Percentiles rank a stretch among this genome's conserved stretches.
phyloP scores from a whole-genome alignment of 495 filamentous ascomycete genomes.

The Penicillium argentinense region DNA sequence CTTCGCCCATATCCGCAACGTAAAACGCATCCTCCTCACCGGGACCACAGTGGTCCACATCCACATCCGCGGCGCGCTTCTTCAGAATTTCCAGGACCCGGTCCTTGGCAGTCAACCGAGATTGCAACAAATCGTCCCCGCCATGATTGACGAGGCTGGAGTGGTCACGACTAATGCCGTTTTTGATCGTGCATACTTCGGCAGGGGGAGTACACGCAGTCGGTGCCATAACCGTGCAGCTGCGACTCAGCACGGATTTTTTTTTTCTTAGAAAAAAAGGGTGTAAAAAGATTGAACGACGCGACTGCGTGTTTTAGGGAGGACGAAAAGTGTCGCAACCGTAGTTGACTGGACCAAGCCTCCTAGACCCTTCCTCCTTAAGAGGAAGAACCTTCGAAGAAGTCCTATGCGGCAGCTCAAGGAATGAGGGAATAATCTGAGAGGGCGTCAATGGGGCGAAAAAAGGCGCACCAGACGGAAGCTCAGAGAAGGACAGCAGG shows the following conservation, averaged over 20 bases:
- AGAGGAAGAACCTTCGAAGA: conserved; percentile 96
- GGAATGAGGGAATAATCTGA: conserved; percentile 53
- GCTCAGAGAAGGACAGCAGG: conserved; percentile 62
- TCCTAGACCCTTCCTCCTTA: conserved; percentile 41
- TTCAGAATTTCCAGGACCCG: conserved; percentile 79
- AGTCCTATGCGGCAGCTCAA: conserved; percentile 99
- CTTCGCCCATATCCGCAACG: conserved; percentile 96
- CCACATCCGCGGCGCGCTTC: conserved; percentile 74
- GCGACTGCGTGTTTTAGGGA: conserved; percentile 66
- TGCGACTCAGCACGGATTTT: conserved; percentile 33
- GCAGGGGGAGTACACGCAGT: conserved; percentile 56
- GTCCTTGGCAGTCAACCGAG: conserved; percentile 49
- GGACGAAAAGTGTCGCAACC: conserved; percentile 87
- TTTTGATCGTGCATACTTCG: conserved; percentile 48
- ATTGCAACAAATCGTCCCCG: conserved; percentile 44
- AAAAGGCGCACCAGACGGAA: conserved; percentile 56
- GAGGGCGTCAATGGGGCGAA: conserved; percentile 52
- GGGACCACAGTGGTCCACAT: conserved; percentile 80
- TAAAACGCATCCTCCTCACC: conserved; percentile 98
- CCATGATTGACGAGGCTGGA: conserved; percentile 33
- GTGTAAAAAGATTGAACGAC: conserved; percentile 17
- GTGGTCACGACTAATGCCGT: conserved; percentile 31
- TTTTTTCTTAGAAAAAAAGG: conserved; percentile 11
- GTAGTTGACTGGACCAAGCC: conserved; percentile 61
- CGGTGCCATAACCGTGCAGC: conserved; percentile 68